Evolutionary conservation across 2,329 filamentous ascomycete species (phyloP), one percentile per base, ranked within the genome.

Genomic region (Geosmithia flava): DNA sequence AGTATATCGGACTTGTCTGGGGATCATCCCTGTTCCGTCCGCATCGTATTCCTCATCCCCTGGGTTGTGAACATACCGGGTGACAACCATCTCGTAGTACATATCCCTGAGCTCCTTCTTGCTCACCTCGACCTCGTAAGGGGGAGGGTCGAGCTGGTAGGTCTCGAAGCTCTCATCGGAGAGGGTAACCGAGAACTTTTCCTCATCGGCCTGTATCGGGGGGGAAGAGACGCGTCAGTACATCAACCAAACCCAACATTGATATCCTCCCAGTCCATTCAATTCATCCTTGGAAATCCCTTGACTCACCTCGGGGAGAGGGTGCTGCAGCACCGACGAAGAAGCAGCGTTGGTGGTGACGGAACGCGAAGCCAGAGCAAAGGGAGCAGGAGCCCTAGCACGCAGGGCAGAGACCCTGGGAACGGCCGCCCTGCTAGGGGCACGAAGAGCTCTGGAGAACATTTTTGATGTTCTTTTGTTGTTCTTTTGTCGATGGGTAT

Each of bases 161-260:
- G 93, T 96, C 80, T 98, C 93, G 75, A 97, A 98, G 75, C 87
- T 91, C 84, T 97, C 91, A 68, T 96, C 88, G 67, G 88, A 95
- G 67, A 98, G 85, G 63, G 81, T 85, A 66, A 98, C 81, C 62
- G 84, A 80, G 75, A 98, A 97, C 56, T 82, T 81, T 78, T 95
- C 86, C 63, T 96, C 88, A 68, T 96, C 90, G 68, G 90, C 86
- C 89, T 95, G 64, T 8, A 16, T 27, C 23, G 23, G 8, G 48
- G 56, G 7, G 45, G n/a, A n/a, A 47, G 49, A 20, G 44, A 41
- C 3, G 11, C 6, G 53, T 62, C 48, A 60, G 55, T 27, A 27
- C 8, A 5, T 27, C 23, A 27, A 27, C 7, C 39, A 6, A 7
- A 17, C 39, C 16, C 39, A 15, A n/a, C 15, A n/a, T 15, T 7